Evolutionary conservation across 2,329 filamentous ascomycete species (phyloP).

Genomic region (Cryphonectria naterciae): DNA sequence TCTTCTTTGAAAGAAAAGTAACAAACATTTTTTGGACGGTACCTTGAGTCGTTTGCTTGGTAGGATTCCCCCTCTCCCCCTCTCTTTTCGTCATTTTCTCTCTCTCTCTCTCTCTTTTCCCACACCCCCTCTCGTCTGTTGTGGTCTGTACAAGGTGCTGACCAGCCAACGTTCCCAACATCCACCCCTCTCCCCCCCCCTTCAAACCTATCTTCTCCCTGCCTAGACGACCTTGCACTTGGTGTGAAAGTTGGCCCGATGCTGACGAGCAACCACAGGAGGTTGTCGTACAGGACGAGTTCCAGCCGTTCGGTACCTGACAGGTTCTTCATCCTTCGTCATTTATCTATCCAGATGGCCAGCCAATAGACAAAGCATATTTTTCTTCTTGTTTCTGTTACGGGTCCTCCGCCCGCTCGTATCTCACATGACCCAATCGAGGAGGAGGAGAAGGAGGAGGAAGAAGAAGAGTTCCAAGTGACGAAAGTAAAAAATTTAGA

Average conservation of each 20-base stretch:
- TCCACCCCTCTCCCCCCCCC: not conserved
- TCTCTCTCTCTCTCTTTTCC: not conserved
- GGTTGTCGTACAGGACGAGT: not conserved
- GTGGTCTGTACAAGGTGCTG: conserved; percentile 3
- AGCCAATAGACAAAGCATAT: not conserved
- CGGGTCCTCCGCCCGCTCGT: not conserved
- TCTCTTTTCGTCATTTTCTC: not conserved
- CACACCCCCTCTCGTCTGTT: not conserved
- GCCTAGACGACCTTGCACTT: not conserved
- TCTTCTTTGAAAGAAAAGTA: not conserved
- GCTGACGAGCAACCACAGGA: not conserved
- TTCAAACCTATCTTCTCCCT: not conserved
- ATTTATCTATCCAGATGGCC: not conserved
- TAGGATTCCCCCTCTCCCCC: not conserved
- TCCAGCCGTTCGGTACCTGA: not conserved
- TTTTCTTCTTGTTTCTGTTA: not conserved
- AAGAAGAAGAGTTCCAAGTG: not conserved
- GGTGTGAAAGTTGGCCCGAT: conserved; percentile 3
- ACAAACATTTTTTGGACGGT: not conserved
- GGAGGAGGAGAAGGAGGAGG: not conserved
- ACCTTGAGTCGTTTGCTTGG: not conserved
- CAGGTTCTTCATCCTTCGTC: not conserved
- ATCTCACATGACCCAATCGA: not conserved
- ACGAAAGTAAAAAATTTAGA: not conserved
- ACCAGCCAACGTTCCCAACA: not conserved